Conservation (phyloP, 805 yeast genomes). For the Zygosaccharomyces gambellarensis region DNA sequence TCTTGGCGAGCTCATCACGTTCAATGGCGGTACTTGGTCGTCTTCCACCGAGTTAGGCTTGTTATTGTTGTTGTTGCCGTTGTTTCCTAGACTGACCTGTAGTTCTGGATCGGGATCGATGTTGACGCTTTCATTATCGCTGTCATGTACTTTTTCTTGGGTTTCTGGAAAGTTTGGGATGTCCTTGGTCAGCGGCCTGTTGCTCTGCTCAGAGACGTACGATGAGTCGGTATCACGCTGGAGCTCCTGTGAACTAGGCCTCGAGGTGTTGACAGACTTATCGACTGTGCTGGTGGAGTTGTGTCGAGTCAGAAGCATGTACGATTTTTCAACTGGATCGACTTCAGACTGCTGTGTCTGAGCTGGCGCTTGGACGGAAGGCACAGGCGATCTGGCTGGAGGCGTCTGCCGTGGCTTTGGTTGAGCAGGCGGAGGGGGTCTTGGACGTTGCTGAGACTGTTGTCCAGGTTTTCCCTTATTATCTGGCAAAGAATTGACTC, state of each 20-base stretch:
- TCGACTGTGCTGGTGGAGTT: constrained; percentile 12
- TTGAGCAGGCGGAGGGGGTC: background rate
- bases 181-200: background rate
- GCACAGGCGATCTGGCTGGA: background rate
- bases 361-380: too few relatives aligned
- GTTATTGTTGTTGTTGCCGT: background rate
- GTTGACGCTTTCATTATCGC: constrained; percentile 14
- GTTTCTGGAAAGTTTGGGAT: background rate
- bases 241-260: background rate
- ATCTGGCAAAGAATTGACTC: constrained; percentile 10
- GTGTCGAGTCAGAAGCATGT: constrained; percentile 30
- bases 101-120: constrained; percentile 20
- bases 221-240: constrained; percentile 3
- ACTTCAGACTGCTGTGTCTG: constrained; percentile 6
- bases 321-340: constrained; percentile 32
- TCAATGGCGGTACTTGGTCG: background rate
- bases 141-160: background rate
- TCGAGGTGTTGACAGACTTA: background rate
- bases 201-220: background rate
- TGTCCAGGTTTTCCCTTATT: background rate
- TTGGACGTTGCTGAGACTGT: background rate
- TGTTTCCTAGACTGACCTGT: constrained; percentile 6
- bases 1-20: background rate
- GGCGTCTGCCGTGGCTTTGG: background rate
- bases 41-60: background rate